Evolutionary conservation across 352 stramenopile genomes (phyloP).

Genomic region (Phytophthora ohioensis): DNA sequence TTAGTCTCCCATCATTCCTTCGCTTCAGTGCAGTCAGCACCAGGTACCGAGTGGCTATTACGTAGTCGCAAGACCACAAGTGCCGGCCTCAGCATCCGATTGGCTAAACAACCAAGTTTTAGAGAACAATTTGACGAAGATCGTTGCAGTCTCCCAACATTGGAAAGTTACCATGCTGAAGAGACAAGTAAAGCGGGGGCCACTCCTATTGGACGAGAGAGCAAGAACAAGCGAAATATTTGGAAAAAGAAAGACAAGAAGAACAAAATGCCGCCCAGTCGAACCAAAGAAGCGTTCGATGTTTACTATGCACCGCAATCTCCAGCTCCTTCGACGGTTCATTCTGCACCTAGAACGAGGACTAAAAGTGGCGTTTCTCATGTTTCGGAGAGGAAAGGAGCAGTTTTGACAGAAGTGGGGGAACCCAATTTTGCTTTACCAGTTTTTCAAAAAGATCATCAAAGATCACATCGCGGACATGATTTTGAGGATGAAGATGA

Average conservation of each 20-base stretch:
- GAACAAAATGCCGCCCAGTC: constrained; percentile 2
- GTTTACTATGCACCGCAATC: constrained; percentile 49
- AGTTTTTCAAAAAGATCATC: constrained; percentile 41
- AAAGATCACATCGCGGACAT: not conserved
- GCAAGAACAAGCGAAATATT: not conserved
- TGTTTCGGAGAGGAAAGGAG: constrained; percentile 49
- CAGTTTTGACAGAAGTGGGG: constrained; percentile 71
- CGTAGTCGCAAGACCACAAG: constrained; percentile 25
- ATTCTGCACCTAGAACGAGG: constrained; percentile 23
- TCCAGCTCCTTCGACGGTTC: constrained; percentile 30
- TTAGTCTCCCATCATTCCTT: constrained; percentile 53
- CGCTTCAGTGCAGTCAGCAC: constrained; percentile 37
- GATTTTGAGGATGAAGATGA: constrained; percentile 29
- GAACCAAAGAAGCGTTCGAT: constrained; percentile 20
- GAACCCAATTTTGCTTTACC: constrained; percentile 51
- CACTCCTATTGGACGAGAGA: constrained; percentile 7
- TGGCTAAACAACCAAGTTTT: constrained; percentile 53
- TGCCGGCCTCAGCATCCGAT: constrained; percentile 8
- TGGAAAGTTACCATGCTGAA: constrained; percentile 50
- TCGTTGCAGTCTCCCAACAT: constrained; percentile 58
- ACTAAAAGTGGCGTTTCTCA: constrained; percentile 36
- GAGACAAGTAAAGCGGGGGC: constrained; percentile 15
- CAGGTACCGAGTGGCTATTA: constrained; percentile 29
- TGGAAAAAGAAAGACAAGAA: constrained; percentile 28
- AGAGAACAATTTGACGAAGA: constrained; percentile 64